Conservation (phyloP, 352 stramenopile species). For the Phytophthora sojae region DNA sequence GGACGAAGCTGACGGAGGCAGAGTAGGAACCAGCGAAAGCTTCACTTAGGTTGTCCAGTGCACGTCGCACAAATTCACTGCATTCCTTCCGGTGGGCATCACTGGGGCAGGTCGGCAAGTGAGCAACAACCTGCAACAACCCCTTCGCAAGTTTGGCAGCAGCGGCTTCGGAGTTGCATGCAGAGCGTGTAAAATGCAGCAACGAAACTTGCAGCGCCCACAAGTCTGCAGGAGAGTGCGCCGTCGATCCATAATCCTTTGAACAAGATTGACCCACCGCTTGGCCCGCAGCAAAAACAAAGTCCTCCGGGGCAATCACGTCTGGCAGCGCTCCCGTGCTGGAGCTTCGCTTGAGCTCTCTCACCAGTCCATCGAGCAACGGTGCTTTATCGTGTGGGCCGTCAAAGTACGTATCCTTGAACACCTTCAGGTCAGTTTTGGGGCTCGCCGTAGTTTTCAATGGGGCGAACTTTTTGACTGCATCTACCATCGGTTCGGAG, state of each 20-base stretch:
- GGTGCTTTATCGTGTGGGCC: neutral
- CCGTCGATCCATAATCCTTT: neutral
- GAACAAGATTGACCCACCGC: constrained; percentile 20
- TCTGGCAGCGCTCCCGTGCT: constrained; percentile 19
- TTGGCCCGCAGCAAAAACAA: constrained; percentile 35
- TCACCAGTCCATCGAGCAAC: constrained; percentile 17
- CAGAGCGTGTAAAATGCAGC: constrained; percentile 54
- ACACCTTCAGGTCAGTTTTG: constrained; percentile 28
- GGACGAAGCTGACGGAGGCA: constrained; percentile 45
- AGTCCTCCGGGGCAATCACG: constrained; percentile 31
- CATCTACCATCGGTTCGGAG: constrained; percentile 32
- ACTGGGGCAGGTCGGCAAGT: constrained; percentile 49
- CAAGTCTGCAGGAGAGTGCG: constrained; percentile 26
- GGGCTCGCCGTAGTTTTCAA: neutral
- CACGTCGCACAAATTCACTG: constrained; percentile 53
- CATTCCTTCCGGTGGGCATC: constrained; percentile 52
- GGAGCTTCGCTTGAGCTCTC: constrained; percentile 34
- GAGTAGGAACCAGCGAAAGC: constrained; percentile 44
- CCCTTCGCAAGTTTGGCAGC: constrained; percentile 46
- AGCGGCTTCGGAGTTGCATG: constrained; percentile 53
- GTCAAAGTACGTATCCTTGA: constrained; percentile 34
- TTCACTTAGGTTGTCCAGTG: constrained; percentile 48
- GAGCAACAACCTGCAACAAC: constrained; percentile 52
- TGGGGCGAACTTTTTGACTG: neutral
- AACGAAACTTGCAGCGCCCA: constrained; percentile 61